Evolutionary conservation across 331 rosid species (phyloP), one percentile per base, ranked within the genome.

Genomic region (Dryas integrifolia): DNA sequence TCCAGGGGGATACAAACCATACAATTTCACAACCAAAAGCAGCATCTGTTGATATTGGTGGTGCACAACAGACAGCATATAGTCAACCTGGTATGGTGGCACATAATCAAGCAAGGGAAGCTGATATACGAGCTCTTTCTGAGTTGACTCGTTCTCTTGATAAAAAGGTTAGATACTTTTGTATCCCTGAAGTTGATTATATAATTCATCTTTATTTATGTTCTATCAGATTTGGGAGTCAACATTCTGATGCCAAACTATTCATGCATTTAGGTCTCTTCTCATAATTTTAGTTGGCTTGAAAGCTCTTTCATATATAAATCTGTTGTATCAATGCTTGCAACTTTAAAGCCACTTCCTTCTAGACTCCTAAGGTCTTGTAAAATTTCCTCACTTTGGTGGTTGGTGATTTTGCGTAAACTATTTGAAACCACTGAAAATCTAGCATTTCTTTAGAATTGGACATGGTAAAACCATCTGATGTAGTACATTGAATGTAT

Each of bases 101-200:
- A 65, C 88, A 83, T 53, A 80, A 85, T 82, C 92, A 84, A 84
- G 87, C 87, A 64, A 87, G 80, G 86, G 96, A 89, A 84, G 91
- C 89, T 81, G 97, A 90, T 76, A 77, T 88, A 69, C 80, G 43
- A 58, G 90, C 90, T 74, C 87, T 88, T 68, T 77, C 90, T 72
- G 88, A 88, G 71, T 82, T 90, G 72, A 83, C 74, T 60, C 75
- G 72, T 59, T 86, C 92, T 74, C 88, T 87, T 43, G 91, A 85
- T 80, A 83, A 86, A 74, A 90, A 83, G 95, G 96, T 88, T 67
- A 43, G 41, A 41, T n/a, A 5, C 39, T 48, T 59, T 69, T 35
- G 15, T 40, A 44, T 61, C 41, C 18, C 26, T n/a, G 40, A 21
- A 41, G 47, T 4, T 40, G 69, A 50, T 75, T 56, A 24, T 69